Percentiles rank a stretch among this genome's conserved stretches.
These are phyloP conservation scores for Glycine soja DNA, from an alignment of 306 rosid genomes.

Conservation along the genomic window DNA sequence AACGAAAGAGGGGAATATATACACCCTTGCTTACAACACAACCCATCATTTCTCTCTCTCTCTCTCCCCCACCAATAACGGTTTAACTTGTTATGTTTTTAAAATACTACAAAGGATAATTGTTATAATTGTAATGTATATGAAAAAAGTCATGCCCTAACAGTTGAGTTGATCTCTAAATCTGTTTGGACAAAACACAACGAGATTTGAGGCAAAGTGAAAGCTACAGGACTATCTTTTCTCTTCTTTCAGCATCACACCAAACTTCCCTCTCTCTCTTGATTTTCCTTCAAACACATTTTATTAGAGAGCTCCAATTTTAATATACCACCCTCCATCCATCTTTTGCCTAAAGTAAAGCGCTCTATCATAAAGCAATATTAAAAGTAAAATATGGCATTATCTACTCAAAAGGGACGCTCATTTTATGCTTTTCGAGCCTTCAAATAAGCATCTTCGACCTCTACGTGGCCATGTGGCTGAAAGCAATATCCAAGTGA, in stretches of 20 bases:
- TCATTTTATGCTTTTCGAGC: slow-evolving; percentile 87
- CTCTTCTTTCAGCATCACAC: slow-evolving; percentile 59
- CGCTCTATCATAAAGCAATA: slow-evolving; percentile 76
- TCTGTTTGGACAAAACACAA: slow-evolving; percentile 3
- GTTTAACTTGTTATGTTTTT: slow-evolving; percentile 45
- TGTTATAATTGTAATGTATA: slow-evolving; percentile 22
- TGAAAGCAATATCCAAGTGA: slow-evolving; percentile 72
- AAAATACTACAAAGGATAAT: slow-evolving; percentile 37
- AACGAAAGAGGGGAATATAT: slow-evolving; percentile 66
- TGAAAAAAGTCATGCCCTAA: not conserved
- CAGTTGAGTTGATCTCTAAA: no score
- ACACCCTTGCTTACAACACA: slow-evolving; percentile 65
- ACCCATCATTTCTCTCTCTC: slow-evolving; percentile 44
- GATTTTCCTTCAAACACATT: slow-evolving; percentile 54
- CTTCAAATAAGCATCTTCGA: slow-evolving; percentile 90
- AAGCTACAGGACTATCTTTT: slow-evolving; percentile 55
- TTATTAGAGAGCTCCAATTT: slow-evolving; percentile 52
- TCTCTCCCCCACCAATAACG: slow-evolving; percentile 62
- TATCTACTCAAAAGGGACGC: slow-evolving; percentile 99
- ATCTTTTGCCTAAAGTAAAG: slow-evolving; percentile 91
- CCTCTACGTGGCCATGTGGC: slow-evolving; percentile 93
- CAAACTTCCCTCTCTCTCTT: slow-evolving; percentile 3
- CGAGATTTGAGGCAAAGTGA: slow-evolving; percentile 65
- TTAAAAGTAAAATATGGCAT: slow-evolving; percentile 98
- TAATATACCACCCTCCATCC: slow-evolving; percentile 26